Evolutionary conservation across 331 rosid genomes (phyloP).

Genomic region (Cydonia oblonga): DNA sequence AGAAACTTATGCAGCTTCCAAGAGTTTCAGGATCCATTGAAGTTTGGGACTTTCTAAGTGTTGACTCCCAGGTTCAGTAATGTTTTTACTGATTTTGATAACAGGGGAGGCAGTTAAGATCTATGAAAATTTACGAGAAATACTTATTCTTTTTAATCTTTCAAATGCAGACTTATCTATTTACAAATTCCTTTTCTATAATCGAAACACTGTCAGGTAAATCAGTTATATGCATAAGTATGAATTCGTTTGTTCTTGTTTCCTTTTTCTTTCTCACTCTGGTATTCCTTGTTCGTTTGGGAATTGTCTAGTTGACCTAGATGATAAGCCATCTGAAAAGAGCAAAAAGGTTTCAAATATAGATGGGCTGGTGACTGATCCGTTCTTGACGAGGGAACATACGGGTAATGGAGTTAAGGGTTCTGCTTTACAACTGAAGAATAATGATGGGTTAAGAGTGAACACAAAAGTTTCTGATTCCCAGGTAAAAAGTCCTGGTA

Average conservation of each 20-base stretch:
- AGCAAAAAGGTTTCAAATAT: slow-evolving; percentile 35
- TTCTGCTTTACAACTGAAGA: slow-evolving; percentile 44
- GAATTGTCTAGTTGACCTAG: slow-evolving; percentile 46
- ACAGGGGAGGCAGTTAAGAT: background rate
- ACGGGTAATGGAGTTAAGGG: slow-evolving; percentile 37
- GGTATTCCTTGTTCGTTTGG: background rate
- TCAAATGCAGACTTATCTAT: slow-evolving; percentile 72
- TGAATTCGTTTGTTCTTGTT: slow-evolving; percentile 4
- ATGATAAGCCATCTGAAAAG: slow-evolving; percentile 56
- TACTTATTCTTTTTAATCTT: slow-evolving; percentile 1
- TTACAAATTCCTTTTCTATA: slow-evolving; percentile 86
- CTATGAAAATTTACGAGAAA: background rate
- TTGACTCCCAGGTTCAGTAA: slow-evolving; percentile 86
- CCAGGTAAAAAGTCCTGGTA: slow-evolving; percentile 25
- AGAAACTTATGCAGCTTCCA: slow-evolving; percentile 92
- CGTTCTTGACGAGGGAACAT: slow-evolving; percentile 33
- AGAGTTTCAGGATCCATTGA: slow-evolving; percentile 92
- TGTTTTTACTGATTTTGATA: background rate
- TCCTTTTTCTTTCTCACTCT: slow-evolving; percentile 19
- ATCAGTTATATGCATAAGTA: slow-evolving; percentile 18
- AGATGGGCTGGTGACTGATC: slow-evolving; percentile 30
- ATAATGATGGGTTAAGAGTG: slow-evolving; percentile 44
- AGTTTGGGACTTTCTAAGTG: slow-evolving; percentile 98
- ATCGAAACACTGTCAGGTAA: slow-evolving; percentile 86
- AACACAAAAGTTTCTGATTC: slow-evolving; percentile 39